These are phyloP conservation scores for Arachis hypogaea DNA, from an alignment of 306 rosid genomes.

Conservation along the genomic window DNA sequence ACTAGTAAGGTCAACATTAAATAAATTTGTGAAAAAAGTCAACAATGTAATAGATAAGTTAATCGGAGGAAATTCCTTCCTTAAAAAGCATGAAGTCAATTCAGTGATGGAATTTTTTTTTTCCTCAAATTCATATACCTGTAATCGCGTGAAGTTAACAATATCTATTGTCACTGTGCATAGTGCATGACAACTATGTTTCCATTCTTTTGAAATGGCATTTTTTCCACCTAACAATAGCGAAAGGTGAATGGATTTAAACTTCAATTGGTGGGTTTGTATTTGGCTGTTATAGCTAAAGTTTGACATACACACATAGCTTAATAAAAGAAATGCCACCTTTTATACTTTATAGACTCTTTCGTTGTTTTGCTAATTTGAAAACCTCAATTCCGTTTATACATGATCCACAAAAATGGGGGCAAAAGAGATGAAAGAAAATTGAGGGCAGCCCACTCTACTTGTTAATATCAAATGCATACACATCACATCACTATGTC, in stretches of 20 bases:
- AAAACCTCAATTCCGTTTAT: not conserved
- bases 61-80: constrained; percentile 18
- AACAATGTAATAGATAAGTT: constrained; percentile 31
- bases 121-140: not conserved
- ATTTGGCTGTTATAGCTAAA: not conserved
- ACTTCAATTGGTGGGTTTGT: not conserved
- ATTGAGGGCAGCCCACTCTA: not conserved
- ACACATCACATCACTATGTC: not conserved
- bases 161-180: constrained; percentile 1
- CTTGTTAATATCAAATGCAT: not conserved
- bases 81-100: constrained; percentile 2
- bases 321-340: no score
- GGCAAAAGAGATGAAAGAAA: not conserved
- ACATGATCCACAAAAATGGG: not conserved
- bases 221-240: not conserved
- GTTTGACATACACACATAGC: not conserved
- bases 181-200: constrained; percentile 26
- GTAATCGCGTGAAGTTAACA: constrained; percentile 36
- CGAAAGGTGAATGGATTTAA: not conserved
- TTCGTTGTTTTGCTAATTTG: not conserved
- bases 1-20: constrained; percentile 2
- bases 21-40: constrained; percentile 32
- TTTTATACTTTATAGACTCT: no score
- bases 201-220: not conserved
- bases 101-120: constrained; percentile 15